Evolutionary conservation across 768 basidiomycete genomes (phyloP), one percentile per base, ranked within the genome.

Genomic region (Flagelloscypha sp.): DNA sequence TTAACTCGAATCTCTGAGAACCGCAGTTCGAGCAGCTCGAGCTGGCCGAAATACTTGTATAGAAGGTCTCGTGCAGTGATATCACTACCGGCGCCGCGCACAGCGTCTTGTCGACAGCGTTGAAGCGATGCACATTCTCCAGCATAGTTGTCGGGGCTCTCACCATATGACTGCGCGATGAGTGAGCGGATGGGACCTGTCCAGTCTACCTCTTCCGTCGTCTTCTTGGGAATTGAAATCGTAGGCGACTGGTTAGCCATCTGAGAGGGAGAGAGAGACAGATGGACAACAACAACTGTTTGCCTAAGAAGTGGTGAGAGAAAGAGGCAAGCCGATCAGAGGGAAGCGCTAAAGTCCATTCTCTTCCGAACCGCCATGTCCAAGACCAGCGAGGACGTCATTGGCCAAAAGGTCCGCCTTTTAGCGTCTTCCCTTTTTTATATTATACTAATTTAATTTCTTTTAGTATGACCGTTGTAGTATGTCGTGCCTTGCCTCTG

Each of bases 11-110:
- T 89, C 56, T 98, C 94, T 7, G 94, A 78, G 64, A 99, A 99
- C 24, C 95, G 79, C 35, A 99, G 73, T 55, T 99, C 95, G 25
- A 99, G 78, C 4, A 98, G 76, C 52, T 99, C 95, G 28, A 99
- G 79, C 58, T 99, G 95, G 23, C 95, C 94, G 63, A 98, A 99
- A 65, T 99, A 99, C 62, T 95, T 97, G 81, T 94, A 97, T 28
- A 99, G 69, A 15, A 98, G 70, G 63, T 98, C 94, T 32, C 93
- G 74, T 9, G 84, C 93, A n/a, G 92, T 95, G 36, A 77, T 67
- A 55, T 98, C 95, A 54, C 90, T 94, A 1, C 95, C 95, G 21
- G 94, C 94, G 18, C 94, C 94, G 44, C 84, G 74, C 5, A 98
- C 89, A 0, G 95, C 95, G 52, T 99, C 95, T 57, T 97, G 92